These are phyloP conservation scores for Colletotrichum acutatum DNA, from an alignment of 2,329 filamentous ascomycete genomes.

Conservation along the genomic window DNA sequence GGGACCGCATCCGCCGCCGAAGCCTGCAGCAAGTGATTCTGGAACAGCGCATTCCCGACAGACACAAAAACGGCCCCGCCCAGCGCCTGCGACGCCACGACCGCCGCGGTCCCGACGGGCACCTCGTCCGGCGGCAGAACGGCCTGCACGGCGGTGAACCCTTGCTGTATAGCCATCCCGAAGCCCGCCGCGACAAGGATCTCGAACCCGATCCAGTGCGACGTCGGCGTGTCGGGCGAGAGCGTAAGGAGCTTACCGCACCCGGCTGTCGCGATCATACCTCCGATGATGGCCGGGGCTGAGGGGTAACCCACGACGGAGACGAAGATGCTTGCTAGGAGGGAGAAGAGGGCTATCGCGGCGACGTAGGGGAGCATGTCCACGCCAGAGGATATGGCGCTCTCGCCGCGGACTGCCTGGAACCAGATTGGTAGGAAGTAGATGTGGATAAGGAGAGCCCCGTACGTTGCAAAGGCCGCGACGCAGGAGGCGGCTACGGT, in stretches of 20 bases:
- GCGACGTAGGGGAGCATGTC: constrained; percentile 47
- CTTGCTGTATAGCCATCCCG: constrained; percentile 53
- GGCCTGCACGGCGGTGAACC: constrained; percentile 55
- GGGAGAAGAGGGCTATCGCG: constrained; percentile 41
- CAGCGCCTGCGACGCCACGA: constrained; percentile 45
- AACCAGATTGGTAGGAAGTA: constrained; percentile 60
- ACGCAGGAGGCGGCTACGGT: constrained; percentile 52
- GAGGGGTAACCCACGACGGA: constrained; percentile 53
- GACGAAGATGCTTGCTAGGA: constrained; percentile 51
- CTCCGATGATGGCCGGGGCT: constrained; percentile 40
- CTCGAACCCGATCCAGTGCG: constrained; percentile 59
- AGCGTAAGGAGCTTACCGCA: constrained; percentile 51
- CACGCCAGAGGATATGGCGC: constrained; percentile 46
- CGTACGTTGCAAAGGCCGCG: constrained; percentile 54
- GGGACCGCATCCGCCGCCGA: constrained; percentile 32
- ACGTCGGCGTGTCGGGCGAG: constrained; percentile 42
- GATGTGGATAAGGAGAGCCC: constrained; percentile 53
- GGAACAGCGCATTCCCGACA: constrained; percentile 52
- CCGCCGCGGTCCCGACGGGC: constrained; percentile 44
- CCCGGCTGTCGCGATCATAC: constrained; percentile 48
- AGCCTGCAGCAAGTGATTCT: constrained; percentile 48
- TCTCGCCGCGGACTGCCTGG: constrained; percentile 45
- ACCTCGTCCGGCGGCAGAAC: constrained; percentile 41
- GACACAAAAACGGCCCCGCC: constrained; percentile 58
- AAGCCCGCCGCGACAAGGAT: constrained; percentile 54